phyloP scores from a whole-genome alignment of 352 stramenopile species.

The Phytophthora sansomeana region DNA sequence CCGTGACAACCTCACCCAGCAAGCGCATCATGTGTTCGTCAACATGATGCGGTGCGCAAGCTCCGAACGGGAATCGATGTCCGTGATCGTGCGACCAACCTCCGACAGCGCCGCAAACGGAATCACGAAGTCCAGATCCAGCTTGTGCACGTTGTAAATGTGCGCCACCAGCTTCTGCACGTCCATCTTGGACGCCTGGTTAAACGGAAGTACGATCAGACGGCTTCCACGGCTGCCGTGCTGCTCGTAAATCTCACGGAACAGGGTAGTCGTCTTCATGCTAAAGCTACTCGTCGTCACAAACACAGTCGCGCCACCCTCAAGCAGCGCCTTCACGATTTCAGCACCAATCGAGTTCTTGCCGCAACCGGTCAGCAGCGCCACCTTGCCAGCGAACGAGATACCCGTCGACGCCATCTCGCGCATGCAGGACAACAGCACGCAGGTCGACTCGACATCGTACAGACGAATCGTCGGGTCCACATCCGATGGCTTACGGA shows the following conservation, averaged over 20 bases:
- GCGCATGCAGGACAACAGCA: constrained; percentile 83
- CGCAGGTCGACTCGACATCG: constrained; percentile 82
- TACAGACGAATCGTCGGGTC: constrained; percentile 86
- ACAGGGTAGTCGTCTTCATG: constrained; percentile 56
- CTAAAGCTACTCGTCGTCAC: constrained; percentile 87
- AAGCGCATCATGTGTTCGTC: constrained; percentile 88
- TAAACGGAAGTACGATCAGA: constrained; percentile 86
- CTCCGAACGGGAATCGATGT: constrained; percentile 84
- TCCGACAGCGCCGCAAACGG: constrained; percentile 90
- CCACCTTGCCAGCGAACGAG: constrained; percentile 88
- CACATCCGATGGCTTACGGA: constrained; percentile 76
- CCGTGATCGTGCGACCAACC: constrained; percentile 75
- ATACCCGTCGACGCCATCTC: constrained; percentile 87
- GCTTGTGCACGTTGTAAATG: constrained; percentile 84
- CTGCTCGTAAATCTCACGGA: constrained; percentile 88
- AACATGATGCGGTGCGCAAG: constrained; percentile 90
- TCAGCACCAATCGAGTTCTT: constrained; percentile 88
- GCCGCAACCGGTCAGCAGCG: constrained; percentile 86
- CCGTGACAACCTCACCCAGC: constrained; percentile 77
- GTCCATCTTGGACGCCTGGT: constrained; percentile 85
- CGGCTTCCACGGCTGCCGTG: constrained; percentile 83
- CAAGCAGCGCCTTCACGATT: constrained; percentile 84
- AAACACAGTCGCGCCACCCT: constrained; percentile 88
- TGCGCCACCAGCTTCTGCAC: constrained; percentile 74
- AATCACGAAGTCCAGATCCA: constrained; percentile 89